Evolutionary conservation across 495 filamentous ascomycete genomes (phyloP).

Genomic region (Penicillium arizonense): DNA sequence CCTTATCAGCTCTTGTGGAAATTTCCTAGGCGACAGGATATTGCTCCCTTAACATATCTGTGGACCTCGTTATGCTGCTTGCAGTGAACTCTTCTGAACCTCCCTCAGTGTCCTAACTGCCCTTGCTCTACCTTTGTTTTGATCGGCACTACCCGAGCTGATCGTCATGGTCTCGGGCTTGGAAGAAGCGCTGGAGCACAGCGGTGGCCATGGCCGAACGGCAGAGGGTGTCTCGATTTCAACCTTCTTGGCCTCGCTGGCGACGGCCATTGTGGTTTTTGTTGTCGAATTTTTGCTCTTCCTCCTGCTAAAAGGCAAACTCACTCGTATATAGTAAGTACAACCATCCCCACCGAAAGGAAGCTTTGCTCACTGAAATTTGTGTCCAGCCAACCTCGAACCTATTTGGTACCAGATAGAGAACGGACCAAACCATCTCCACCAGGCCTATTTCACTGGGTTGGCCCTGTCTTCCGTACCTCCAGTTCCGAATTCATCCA

Average conservation of each 20-base stretch:
- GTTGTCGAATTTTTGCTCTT: constrained; percentile 76
- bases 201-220: constrained; percentile 41
- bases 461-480: constrained; percentile 70
- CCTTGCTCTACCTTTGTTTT: neutral
- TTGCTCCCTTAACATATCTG: neutral
- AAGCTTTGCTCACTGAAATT: neutral
- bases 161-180: constrained; percentile 32
- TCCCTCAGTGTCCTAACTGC: neutral
- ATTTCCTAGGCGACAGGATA: neutral
- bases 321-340: constrained; percentile 82
- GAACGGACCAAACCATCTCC: constrained; percentile 75
- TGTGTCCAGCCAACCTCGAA: constrained; percentile 69
- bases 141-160: constrained; percentile 2
- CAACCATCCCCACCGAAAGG: neutral
- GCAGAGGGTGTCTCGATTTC: constrained; percentile 45
- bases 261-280: constrained; percentile 70
- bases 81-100: neutral
- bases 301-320: constrained; percentile 70
- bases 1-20: neutral
- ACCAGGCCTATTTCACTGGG: constrained; percentile 65
- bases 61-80: neutral
- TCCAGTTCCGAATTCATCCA: constrained; percentile 85
- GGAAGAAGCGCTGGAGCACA: constrained; percentile 35
- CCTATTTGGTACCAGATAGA: constrained; percentile 86
- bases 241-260: constrained; percentile 75